Conservation (phyloP, 2,329 filamentous ascomycete species). For the Blumeriella jaapii region DNA sequence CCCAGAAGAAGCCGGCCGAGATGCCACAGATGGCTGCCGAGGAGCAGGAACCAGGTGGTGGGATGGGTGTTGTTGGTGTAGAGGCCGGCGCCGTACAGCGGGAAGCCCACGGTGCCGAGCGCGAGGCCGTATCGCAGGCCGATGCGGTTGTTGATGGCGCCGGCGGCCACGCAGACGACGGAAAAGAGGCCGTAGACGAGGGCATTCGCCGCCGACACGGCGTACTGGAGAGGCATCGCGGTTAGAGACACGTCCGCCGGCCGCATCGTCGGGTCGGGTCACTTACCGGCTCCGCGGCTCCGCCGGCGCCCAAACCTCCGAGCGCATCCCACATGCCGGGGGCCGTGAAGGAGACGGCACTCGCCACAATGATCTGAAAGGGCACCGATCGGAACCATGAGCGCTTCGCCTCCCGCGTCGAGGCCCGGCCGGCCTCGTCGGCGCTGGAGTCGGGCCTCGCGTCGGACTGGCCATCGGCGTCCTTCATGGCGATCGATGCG, state of each 20-base stretch:
- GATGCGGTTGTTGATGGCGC: slow-evolving; percentile 30
- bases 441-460: background rate
- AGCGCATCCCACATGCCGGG: slow-evolving; percentile 34
- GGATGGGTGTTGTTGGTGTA: slow-evolving; percentile 30
- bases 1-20: slow-evolving; percentile 32
- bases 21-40: slow-evolving; percentile 30
- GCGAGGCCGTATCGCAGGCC: slow-evolving; percentile 31
- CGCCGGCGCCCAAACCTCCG: slow-evolving; percentile 33
- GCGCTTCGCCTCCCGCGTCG: background rate
- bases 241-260: too few species aligned
- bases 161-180: slow-evolving; percentile 32
- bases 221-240: slow-evolving; percentile 18
- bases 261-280: too few species aligned
- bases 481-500: background rate
- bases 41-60: slow-evolving; percentile 31
- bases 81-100: slow-evolving; percentile 31
- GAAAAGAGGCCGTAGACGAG: slow-evolving; percentile 35
- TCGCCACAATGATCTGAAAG: slow-evolving; percentile 32
- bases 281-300: slow-evolving; percentile 29
- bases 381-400: slow-evolving; percentile 25
- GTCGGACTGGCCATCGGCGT: background rate
- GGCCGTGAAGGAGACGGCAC: slow-evolving; percentile 31
- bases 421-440: background rate
- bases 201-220: slow-evolving; percentile 36
- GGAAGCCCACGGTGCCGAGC: slow-evolving; percentile 33